phyloP scores from a whole-genome alignment of 257 asterid species.

The Solanum tarijense region DNA sequence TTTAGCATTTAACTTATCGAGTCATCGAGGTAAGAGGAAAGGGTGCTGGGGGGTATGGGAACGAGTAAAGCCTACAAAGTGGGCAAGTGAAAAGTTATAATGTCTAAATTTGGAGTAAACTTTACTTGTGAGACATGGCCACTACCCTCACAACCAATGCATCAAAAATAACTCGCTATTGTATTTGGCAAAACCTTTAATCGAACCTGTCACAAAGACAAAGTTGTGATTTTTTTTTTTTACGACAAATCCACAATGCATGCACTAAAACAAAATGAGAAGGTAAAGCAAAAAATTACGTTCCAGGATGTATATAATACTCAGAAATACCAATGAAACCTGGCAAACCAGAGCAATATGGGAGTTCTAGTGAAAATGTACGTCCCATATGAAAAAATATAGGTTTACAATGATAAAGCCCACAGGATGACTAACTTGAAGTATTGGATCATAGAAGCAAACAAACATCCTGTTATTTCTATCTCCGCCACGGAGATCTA shows the following conservation, averaged over 20 bases:
- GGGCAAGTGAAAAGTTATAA: neutral
- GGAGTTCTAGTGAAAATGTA: neutral
- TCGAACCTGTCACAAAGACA: neutral
- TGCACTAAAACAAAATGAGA: neutral
- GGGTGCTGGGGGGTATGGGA: neutral
- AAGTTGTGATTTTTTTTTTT: neutral
- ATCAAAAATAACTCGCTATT: neutral
- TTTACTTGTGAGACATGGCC: neutral
- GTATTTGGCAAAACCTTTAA: neutral
- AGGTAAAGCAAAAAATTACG: neutral
- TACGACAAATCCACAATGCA: neutral
- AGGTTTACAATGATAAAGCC: neutral
- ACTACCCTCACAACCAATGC: neutral
- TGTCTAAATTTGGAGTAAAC: neutral
- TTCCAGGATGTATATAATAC: neutral
- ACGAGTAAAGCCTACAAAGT: neutral
- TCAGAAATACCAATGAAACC: neutral
- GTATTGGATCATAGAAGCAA: neutral
- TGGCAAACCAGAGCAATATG: neutral
- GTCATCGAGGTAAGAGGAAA: neutral
- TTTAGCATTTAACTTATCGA: neutral
- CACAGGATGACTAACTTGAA: neutral
- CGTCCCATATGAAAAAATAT: neutral
- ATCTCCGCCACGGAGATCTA: neutral
- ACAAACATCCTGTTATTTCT: neutral